A percentile compares a stretch with the other conserved stretches of the same genome.
phyloP scores from a whole-genome alignment of 208 protist species.

The Trypanosoma lewisi region DNA sequence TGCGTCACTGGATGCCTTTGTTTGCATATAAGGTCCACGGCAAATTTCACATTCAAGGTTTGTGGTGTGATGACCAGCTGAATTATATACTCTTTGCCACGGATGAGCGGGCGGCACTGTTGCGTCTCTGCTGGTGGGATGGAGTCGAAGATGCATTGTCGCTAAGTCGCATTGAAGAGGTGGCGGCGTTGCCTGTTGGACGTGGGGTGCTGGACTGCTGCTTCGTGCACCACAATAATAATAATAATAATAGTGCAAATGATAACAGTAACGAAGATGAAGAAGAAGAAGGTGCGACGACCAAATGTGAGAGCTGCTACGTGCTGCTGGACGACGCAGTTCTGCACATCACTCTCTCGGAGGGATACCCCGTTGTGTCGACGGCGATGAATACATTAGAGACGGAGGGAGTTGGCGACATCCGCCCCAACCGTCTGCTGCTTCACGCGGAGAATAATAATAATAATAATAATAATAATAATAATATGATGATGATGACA shows the following conservation, averaged over 20 bases:
- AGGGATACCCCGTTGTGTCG: slow-evolving; percentile 52
- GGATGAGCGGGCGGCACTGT: slow-evolving; percentile 70
- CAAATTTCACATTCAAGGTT: slow-evolving; percentile 59
- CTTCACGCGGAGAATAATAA: slow-evolving; percentile 1
- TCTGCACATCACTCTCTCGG: slow-evolving; percentile 49
- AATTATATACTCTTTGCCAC: slow-evolving; percentile 74
- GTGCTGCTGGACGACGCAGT: slow-evolving; percentile 62
- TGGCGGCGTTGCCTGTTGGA: slow-evolving; percentile 47
- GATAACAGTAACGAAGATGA: background rate
- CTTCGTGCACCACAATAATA: slow-evolving; percentile 27
- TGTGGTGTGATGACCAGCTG: slow-evolving; percentile 71
- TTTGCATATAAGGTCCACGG: slow-evolving; percentile 69
- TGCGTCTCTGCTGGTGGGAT: slow-evolving; percentile 48
- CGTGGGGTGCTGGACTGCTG: slow-evolving; percentile 62
- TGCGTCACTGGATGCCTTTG: slow-evolving; percentile 58
- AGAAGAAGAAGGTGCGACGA: too few relatives aligned
- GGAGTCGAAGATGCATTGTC: slow-evolving; percentile 39
- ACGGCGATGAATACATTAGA: slow-evolving; percentile 2
- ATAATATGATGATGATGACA: too few relatives aligned
- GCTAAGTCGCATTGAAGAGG: slow-evolving; percentile 52
- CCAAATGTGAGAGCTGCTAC: slow-evolving; percentile 44
- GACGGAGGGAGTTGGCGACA: background rate
- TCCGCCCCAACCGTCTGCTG: slow-evolving; percentile 21
- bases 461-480: too few relatives aligned
- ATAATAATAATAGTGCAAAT: too few relatives aligned